Conservation (phyloP, 257 asterid species). For the Rubia yunnanensis region DNA sequence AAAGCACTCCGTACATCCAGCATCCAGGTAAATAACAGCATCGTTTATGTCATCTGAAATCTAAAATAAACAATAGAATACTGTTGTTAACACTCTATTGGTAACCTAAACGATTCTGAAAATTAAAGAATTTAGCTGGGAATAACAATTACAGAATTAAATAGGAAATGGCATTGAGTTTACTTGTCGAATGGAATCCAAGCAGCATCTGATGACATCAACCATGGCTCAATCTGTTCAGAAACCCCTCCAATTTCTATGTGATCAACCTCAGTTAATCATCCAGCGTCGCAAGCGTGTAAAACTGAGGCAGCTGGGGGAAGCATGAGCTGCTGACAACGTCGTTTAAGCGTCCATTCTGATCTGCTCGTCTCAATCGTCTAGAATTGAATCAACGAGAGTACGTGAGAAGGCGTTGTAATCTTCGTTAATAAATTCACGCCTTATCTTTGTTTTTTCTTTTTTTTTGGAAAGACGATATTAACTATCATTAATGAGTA, state of each 20-base stretch:
- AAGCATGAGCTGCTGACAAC: not conserved
- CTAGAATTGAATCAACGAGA: not conserved
- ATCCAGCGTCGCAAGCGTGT: not conserved
- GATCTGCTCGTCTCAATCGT: not conserved
- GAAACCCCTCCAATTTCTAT: not conserved
- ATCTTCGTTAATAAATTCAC: not conserved
- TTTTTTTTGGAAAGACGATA: no score
- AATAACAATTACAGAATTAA: not conserved
- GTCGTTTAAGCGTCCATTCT: slow-evolving; percentile 1
- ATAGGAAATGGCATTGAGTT: slow-evolving; percentile 9
- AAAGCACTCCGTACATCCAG: slow-evolving; percentile 89
- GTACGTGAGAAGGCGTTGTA: not conserved
- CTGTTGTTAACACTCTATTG: no score
- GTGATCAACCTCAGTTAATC: not conserved
- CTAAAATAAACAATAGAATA: slow-evolving; percentile 25
- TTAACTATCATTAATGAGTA: no score
- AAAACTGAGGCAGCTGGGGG: not conserved
- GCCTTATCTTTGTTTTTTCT: no score
- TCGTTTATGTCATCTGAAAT: slow-evolving; percentile 72
- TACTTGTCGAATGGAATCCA: slow-evolving; percentile 83
- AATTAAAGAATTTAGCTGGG: not conserved
- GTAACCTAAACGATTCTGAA: not conserved
- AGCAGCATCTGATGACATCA: slow-evolving; percentile 82
- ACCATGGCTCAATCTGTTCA: slow-evolving; percentile 31
- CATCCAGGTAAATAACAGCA: slow-evolving; percentile 78